phyloP scores from a whole-genome alignment of 148 eudicot species.

The Chenopodium quinoa region DNA sequence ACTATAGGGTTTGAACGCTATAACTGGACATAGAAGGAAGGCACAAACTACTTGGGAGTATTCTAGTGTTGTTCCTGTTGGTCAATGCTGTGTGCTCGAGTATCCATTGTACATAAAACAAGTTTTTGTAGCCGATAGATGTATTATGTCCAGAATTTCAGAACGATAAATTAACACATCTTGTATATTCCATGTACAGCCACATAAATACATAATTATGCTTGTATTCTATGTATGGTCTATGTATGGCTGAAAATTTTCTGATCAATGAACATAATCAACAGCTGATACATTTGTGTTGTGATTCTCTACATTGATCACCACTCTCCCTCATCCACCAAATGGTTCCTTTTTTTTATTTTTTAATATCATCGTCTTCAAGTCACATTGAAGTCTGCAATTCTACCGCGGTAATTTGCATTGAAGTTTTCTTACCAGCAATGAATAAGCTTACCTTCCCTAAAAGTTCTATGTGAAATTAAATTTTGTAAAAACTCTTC shows the following conservation, averaged over 20 bases:
- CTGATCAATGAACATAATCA: background rate
- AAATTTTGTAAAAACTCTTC: too few species aligned
- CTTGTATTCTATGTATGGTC: background rate
- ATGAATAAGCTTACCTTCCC: too few species aligned
- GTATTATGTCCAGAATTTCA: background rate
- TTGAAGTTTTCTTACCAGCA: too few species aligned
- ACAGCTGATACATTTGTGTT: background rate
- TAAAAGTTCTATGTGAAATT: too few species aligned
- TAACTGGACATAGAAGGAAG: background rate
- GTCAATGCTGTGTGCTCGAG: background rate
- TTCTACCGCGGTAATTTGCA: too few species aligned
- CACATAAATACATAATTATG: background rate
- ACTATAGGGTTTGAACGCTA: background rate
- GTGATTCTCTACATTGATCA: background rate
- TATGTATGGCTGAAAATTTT: background rate
- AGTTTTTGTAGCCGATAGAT: background rate
- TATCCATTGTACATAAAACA: background rate
- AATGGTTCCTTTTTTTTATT: too few species aligned
- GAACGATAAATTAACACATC: background rate
- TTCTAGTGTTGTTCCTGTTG: background rate
- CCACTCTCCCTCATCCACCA: too few species aligned
- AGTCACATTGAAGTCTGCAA: too few species aligned
- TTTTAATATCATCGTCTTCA: too few species aligned
- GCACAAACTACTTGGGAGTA: background rate
- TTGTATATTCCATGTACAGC: conserved; percentile 1